Conservation (phyloP, 768 basidiomycete species). For the Mycena polygramma region DNA sequence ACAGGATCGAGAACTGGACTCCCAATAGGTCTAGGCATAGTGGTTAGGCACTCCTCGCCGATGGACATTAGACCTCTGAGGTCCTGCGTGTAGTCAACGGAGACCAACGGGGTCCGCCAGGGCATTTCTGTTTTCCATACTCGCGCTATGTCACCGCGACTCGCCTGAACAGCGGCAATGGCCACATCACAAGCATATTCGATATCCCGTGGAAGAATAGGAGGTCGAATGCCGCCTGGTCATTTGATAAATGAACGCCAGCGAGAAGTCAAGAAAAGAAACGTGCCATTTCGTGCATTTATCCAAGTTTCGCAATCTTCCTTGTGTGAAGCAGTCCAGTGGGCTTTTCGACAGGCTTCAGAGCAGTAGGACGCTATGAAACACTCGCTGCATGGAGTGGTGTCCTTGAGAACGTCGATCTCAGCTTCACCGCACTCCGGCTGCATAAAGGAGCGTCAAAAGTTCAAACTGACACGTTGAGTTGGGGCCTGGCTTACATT, state of each 20-base stretch:
- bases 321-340: conserved; percentile 1
- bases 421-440: background rate
- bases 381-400: background rate
- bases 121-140: conserved; percentile 14
- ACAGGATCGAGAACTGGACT: background rate
- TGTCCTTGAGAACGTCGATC: background rate
- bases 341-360: conserved; percentile 11
- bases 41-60: background rate
- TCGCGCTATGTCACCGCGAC: conserved; percentile 6
- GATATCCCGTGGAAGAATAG: background rate
- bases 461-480: background rate
- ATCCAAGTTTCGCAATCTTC: background rate
- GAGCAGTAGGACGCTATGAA: conserved; percentile 14
- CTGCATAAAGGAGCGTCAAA: background rate
- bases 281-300: background rate
- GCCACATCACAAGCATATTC: background rate
- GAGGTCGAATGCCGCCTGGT: background rate
- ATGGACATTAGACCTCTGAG: conserved; percentile 1
- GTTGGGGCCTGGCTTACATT: background rate
- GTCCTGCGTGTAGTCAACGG: background rate
- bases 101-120: background rate
- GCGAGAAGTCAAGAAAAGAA: background rate
- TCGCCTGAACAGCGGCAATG: background rate
- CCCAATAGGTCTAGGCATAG: background rate
- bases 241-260: background rate